Percentiles rank a stretch among this genome's conserved stretches.
Conservation (phyloP, 345 rosid species). For the Gossypium stocksii region DNA sequence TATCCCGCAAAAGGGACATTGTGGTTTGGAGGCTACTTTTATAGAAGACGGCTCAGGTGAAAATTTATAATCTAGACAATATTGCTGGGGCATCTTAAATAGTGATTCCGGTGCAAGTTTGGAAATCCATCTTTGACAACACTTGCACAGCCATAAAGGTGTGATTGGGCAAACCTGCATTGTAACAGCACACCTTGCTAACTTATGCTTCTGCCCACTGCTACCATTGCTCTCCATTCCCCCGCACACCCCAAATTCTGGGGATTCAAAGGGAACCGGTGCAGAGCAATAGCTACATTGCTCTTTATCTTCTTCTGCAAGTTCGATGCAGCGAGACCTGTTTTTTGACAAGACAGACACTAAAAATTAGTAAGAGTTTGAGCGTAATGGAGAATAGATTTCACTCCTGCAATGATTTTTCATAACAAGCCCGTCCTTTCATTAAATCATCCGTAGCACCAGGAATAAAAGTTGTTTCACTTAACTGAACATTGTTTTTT, state of each 20-base stretch:
- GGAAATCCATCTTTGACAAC: conserved; percentile 56
- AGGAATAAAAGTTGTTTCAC: neutral
- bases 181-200: conserved; percentile 65
- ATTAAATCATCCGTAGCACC: neutral
- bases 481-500: neutral
- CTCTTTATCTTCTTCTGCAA: conserved; percentile 42
- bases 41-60: conserved; percentile 18
- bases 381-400: neutral
- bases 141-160: conserved; percentile 79
- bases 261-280: conserved; percentile 54
- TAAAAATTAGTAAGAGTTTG: neutral
- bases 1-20: conserved; percentile 40
- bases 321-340: conserved; percentile 30
- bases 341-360: neutral
- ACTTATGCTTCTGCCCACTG: conserved; percentile 43
- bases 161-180: conserved; percentile 68
- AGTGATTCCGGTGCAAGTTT: conserved; percentile 52
- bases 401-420: no score
- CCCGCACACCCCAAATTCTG: conserved; percentile 59
- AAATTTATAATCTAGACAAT: conserved; percentile 39
- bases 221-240: conserved; percentile 24
- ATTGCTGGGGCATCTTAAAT: conserved; percentile 41
- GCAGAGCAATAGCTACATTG: conserved; percentile 62
- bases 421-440: neutral
- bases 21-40: conserved; percentile 39